Conservation (phyloP, 257 asterid genomes). For the Echium plantagineum region DNA sequence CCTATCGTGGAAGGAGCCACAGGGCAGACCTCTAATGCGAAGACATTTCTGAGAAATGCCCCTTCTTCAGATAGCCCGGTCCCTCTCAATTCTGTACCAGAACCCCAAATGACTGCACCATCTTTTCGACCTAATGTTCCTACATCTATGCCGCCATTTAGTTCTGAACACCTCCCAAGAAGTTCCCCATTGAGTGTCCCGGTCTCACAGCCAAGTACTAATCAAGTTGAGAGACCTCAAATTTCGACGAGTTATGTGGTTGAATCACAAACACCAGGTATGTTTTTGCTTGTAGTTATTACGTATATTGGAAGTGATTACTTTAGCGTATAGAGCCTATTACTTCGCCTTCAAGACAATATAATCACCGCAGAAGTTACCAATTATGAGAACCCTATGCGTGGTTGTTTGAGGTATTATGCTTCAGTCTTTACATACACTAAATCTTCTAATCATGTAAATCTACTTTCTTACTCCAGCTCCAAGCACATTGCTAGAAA, state of each 20-base stretch:
- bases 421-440: slow-evolving; percentile 14
- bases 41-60: slow-evolving; percentile 17
- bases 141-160: slow-evolving; percentile 21
- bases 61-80: slow-evolving; percentile 33
- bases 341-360: slow-evolving; percentile 30
- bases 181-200: slow-evolving; percentile 13
- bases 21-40: slow-evolving; percentile 17
- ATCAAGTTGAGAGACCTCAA: slow-evolving; percentile 20
- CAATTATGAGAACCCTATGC: slow-evolving; percentile 22
- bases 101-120: slow-evolving; percentile 24
- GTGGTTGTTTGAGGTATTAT: slow-evolving; percentile 8
- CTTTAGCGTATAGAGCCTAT: slow-evolving; percentile 37
- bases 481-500: slow-evolving; percentile 29
- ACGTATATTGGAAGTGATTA: slow-evolving; percentile 17
- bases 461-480: slow-evolving; percentile 16
- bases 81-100: slow-evolving; percentile 27
- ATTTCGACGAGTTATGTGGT: slow-evolving; percentile 20
- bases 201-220: slow-evolving; percentile 34
- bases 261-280: slow-evolving; percentile 48
- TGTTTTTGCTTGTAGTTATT: slow-evolving; percentile 9
- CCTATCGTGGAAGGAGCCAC: slow-evolving; percentile 24
- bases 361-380: slow-evolving; percentile 30
- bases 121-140: slow-evolving; percentile 27
- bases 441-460: slow-evolving; percentile 11
- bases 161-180: slow-evolving; percentile 25